Base-by-base conservation (phyloP, 345 rosid genomes). In the Draba incana region DNA sequence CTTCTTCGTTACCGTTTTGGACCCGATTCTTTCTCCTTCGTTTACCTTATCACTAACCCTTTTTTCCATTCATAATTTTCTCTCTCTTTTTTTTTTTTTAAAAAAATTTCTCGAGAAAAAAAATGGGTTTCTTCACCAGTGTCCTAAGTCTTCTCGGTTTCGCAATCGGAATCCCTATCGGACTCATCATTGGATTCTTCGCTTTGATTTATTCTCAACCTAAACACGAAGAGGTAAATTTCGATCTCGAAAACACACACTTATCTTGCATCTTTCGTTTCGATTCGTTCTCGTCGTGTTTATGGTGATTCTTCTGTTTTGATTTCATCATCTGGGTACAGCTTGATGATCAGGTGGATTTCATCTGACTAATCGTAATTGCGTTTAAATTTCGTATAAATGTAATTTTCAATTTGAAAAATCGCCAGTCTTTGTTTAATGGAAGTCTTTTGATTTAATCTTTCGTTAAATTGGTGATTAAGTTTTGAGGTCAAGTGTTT, bases 121-220 rank as follows among this genome's bases (percentile, higher is more conserved):
- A 24, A 38, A 85, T 81, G 94, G 86, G 92, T 4, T 75, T 90
- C 13, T 33, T 85, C 37, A 71, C 78, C 4, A 76, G 82, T 80
- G 65, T 88, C 3, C 41, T 85, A 68, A 95, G 90, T 37, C 53
- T 85, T 42, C 4, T 88, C 42, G 97, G 97, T 62, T 88, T 88
- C 77, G 83, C 59, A 24, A 75, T 88, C 73, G 97, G 97, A 60
- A 68, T 88, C 70, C 86, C 92, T 27, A 24, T 85, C 27, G 97
- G 97, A 30, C 84, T 90, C 52, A 9, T 83, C 60, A n/a, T 81
- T 15, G 97, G 97, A 1, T 90, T 90, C 84, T 75, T 73, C 69
- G 60, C 81, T 75, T 82, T 88, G 76, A 24, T 90, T 15, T 88
- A 88, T 68, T 88, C 92, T 25, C 74, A 80, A 10, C 95, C 97